phyloP scores from a whole-genome alignment of 371 early-diverging fungal species.

The Circinella umbellata region DNA sequence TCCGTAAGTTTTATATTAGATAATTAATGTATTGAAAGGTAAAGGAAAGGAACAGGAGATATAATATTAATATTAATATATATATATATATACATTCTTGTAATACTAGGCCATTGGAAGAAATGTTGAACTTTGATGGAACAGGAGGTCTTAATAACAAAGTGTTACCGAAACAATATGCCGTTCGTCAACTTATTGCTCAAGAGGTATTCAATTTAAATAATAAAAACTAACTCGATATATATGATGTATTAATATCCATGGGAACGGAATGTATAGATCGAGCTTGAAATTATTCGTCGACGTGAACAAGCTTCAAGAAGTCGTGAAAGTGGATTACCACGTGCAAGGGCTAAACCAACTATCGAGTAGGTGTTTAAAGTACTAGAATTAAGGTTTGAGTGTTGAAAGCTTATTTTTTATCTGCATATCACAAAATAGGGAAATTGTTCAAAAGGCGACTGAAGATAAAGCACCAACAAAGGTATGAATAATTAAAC shows the following conservation, averaged over 20 bases:
- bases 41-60: no score
- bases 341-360: neutral
- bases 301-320: slow-evolving; percentile 46
- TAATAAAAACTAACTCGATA: neutral
- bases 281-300: slow-evolving; percentile 64
- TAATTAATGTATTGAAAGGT: no score
- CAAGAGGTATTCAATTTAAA: slow-evolving; percentile 64
- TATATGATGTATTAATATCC: neutral
- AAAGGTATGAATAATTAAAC: slow-evolving; percentile 2
- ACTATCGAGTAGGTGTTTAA: slow-evolving; percentile 3
- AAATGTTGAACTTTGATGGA: slow-evolving; percentile 48
- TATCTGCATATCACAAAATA: neutral
- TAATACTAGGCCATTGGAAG: slow-evolving; percentile 60
- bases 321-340: slow-evolving; percentile 6
- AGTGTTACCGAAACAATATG: slow-evolving; percentile 67
- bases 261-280: slow-evolving; percentile 31
- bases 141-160: slow-evolving; percentile 33
- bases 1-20: slow-evolving; percentile 66
- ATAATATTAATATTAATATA: no score
- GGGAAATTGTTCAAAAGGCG: slow-evolving; percentile 4
- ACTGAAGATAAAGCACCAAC: slow-evolving; percentile 10
- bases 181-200: slow-evolving; percentile 78
- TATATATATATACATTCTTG: no score
- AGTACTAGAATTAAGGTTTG: neutral
- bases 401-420: slow-evolving; percentile 6